Evolutionary conservation across 2,329 filamentous ascomycete genomes (phyloP).

Genomic region (Penicillium sp.): DNA sequence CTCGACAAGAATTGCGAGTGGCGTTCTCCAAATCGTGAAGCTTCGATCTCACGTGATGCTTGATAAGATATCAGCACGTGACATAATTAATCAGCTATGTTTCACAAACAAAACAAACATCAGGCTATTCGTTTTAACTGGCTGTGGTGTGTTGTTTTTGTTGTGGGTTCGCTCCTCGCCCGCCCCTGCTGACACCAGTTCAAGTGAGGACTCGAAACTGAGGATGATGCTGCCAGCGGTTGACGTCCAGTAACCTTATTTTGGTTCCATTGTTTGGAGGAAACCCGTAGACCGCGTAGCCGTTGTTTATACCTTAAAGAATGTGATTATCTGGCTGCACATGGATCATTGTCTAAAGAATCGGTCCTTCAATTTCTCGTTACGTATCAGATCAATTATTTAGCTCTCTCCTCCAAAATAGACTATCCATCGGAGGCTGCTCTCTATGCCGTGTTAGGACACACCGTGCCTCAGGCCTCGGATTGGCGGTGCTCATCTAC

Average conservation of each 20-base stretch:
- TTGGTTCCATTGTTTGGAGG: constrained; percentile 14
- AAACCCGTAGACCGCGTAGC: neutral
- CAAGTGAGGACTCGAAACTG: neutral
- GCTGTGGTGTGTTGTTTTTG: neutral
- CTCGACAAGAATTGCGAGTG: neutral
- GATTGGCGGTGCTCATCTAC: constrained; percentile 25
- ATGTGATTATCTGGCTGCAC: neutral
- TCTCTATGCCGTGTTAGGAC: neutral
- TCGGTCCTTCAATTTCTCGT: constrained; percentile 15
- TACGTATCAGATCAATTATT: constrained; percentile 28
- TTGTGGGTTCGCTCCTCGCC: neutral
- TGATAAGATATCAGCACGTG: constrained; percentile 3
- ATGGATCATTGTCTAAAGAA: neutral
- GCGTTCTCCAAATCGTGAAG: neutral
- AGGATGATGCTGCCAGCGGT: neutral
- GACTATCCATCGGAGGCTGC: constrained; percentile 6
- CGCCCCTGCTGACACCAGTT: neutral
- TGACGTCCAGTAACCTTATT: constrained; percentile 16
- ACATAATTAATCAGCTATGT: neutral
- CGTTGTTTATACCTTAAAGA: neutral
- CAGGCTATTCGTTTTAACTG: neutral
- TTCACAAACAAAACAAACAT: neutral
- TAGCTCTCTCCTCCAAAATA: neutral
- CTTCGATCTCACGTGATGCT: constrained; percentile 1
- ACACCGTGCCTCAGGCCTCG: neutral